These are phyloP conservation scores for Elaeis oleifera DNA, from an alignment of 202 grass and related monocot genomes.

Conservation along the genomic window DNA sequence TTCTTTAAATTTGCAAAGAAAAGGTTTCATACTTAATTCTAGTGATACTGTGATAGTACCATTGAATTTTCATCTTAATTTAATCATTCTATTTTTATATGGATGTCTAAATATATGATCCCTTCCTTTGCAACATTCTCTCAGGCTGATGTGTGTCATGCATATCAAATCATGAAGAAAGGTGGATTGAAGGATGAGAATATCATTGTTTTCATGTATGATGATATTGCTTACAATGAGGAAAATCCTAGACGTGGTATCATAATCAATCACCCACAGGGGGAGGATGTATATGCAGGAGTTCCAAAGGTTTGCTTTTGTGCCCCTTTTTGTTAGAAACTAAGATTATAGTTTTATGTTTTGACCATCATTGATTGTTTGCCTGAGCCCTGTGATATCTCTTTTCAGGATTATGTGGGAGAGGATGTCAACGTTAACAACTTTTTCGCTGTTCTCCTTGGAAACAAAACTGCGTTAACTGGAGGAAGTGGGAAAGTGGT, in stretches of 20 bases:
- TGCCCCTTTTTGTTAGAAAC: background rate
- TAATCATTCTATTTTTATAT: too few relatives aligned
- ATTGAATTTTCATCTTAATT: too few relatives aligned
- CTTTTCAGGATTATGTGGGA: slow-evolving; percentile 77
- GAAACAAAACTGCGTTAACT: slow-evolving; percentile 63
- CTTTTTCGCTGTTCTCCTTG: slow-evolving; percentile 83
- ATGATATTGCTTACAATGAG: slow-evolving; percentile 65
- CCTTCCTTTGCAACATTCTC: slow-evolving; percentile 12
- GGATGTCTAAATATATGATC: background rate
- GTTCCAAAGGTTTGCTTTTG: slow-evolving; percentile 64
- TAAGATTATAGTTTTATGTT: background rate
- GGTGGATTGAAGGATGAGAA: slow-evolving; percentile 88
- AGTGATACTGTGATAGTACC: too few relatives aligned
- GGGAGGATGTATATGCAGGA: slow-evolving; percentile 84
- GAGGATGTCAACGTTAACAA: slow-evolving; percentile 64
- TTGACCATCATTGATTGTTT: background rate
- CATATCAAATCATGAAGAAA: slow-evolving; percentile 95
- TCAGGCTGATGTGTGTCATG: slow-evolving; percentile 91
- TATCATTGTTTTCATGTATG: slow-evolving; percentile 94
- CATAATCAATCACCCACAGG: slow-evolving; percentile 85
- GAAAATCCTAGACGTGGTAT: slow-evolving; percentile 73
- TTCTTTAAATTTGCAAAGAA: too few relatives aligned
- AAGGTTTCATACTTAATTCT: too few relatives aligned
- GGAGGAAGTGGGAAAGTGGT: slow-evolving; percentile 93
- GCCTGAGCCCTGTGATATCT: background rate